Base-by-base conservation (phyloP, 345 rosid genomes). In the Populus pruinosa region DNA sequence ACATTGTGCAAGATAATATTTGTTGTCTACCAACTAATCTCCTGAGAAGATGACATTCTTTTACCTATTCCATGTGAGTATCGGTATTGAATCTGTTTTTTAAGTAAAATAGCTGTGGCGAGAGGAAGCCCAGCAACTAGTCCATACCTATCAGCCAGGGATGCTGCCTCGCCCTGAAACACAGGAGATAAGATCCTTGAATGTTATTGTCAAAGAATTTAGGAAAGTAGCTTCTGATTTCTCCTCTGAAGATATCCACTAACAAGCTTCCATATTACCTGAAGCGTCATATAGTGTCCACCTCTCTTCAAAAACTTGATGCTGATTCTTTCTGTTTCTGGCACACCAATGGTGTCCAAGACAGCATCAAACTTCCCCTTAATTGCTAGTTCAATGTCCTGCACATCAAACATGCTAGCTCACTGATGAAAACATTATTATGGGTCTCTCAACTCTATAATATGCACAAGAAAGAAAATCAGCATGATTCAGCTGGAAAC, bases 271-370 rank as follows among this genome's bases (percentile, higher is more conserved):
- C 55, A 36, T 64, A 25, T 14, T 27, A 90, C 96, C 89, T 93
- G 97, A 70, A 93, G 98, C 44, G 98, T 95, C 99, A 95, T 93
- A 79, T 91, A 92, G 85, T 92, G 88, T 74, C 99, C 98, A 41
- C 97, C 97, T 76, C 90, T 88, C 77, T 85, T 90, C 86, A 96
- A 86, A 82, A 96, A 83, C 77, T 86, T 91, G 74, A 87, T 82
- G 77, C 98, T 93, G 31, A 86, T 71, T 84, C 96, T 89, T 85
- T 96, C 98, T 1, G 98, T 93, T 79, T 93, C 97, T 66, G 90
- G 86, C 33, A 84, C 91, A 69, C 99, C 99, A 84, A 96, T 93
- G 68, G 99, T 96, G 84, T 96, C 99, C 82, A 96, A 82, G 75
- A 93, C 99, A 66, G 93, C 93, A 81, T 93, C 97, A 81, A 93